phyloP scores from a whole-genome alignment of 164 flowering plant genomes.

The Paratinospora sagittata region DNA sequence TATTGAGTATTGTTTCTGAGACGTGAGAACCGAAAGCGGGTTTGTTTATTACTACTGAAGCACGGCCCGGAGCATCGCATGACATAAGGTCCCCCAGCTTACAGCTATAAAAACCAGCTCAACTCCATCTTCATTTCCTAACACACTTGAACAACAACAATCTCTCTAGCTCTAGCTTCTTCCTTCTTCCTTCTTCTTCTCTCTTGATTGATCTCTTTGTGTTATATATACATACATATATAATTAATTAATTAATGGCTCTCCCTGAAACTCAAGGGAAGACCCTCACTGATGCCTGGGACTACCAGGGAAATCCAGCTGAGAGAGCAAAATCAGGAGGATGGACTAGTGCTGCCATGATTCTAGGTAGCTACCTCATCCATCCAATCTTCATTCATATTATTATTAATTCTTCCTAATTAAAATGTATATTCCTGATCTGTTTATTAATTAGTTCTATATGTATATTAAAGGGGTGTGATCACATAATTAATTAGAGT shows the following conservation, averaged over 20 bases:
- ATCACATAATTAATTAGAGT: not conserved
- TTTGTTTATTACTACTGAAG: not conserved
- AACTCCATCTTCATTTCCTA: not conserved
- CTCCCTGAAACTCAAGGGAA: slow-evolving; percentile 40
- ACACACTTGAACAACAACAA: not conserved
- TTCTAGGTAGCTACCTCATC: slow-evolving; percentile 45
- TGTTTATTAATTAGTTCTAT: too few species aligned
- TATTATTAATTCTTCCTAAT: not conserved
- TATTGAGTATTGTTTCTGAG: not conserved
- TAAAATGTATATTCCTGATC: not conserved
- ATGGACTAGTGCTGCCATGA: slow-evolving; percentile 87
- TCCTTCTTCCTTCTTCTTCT: not conserved
- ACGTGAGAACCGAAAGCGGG: not conserved
- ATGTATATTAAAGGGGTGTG: too few species aligned
- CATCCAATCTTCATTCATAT: not conserved
- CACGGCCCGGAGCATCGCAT: not conserved
- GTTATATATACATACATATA: not conserved
- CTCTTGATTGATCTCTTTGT: not conserved
- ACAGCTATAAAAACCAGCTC: slow-evolving; percentile 4
- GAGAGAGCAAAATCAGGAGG: slow-evolving; percentile 64
- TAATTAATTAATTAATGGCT: slow-evolving; percentile 15
- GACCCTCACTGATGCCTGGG: slow-evolving; percentile 72
- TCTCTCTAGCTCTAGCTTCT: not conserved
- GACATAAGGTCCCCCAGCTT: not conserved
- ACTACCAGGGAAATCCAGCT: slow-evolving; percentile 73